A percentile compares a stretch with the other conserved stretches of the same genome.
phyloP scores from a whole-genome alignment of 352 stramenopile species.

The Pythium phragmiticola region DNA sequence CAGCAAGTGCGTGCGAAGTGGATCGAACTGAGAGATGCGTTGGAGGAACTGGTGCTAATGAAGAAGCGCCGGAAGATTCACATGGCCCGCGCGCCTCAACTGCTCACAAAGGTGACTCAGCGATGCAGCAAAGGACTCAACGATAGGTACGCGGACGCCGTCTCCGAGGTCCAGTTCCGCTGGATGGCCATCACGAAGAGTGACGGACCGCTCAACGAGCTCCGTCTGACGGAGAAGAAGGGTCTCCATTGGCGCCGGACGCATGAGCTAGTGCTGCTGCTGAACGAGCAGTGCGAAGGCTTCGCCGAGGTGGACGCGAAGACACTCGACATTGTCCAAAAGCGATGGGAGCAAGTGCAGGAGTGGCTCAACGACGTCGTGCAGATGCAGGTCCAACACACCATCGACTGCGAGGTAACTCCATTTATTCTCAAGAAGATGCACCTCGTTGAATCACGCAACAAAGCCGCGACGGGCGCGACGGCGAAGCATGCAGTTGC shows the following conservation, averaged over 20 bases:
- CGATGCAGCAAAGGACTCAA: conserved; percentile 60
- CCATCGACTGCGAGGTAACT: conserved; percentile 62
- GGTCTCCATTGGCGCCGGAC: conserved; percentile 70
- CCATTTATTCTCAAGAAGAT: conserved; percentile 75
- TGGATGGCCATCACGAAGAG: conserved; percentile 70
- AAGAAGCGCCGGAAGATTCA: conserved; percentile 60
- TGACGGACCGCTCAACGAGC: conserved; percentile 57
- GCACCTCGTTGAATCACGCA: conserved; percentile 38
- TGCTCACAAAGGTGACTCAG: conserved; percentile 49
- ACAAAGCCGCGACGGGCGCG: neutral
- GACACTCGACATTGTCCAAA: conserved; percentile 47
- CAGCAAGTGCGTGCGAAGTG: conserved; percentile 63
- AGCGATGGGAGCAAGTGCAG: conserved; percentile 60
- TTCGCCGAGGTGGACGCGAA: conserved; percentile 56
- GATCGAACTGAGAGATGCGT: conserved; percentile 37
- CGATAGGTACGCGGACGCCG: conserved; percentile 49
- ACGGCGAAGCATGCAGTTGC: conserved; percentile 12
- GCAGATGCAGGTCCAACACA: conserved; percentile 58
- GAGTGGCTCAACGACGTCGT: conserved; percentile 65
- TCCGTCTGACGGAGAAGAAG: conserved; percentile 67
- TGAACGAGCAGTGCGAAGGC: conserved; percentile 73
- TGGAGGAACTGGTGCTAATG: conserved; percentile 64
- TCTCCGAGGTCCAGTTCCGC: conserved; percentile 67
- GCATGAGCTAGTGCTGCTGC: conserved; percentile 59
- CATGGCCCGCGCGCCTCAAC: conserved; percentile 45